Conservation (phyloP, 176 grass and related monocot species). For the Alopecurus myosuroides region DNA sequence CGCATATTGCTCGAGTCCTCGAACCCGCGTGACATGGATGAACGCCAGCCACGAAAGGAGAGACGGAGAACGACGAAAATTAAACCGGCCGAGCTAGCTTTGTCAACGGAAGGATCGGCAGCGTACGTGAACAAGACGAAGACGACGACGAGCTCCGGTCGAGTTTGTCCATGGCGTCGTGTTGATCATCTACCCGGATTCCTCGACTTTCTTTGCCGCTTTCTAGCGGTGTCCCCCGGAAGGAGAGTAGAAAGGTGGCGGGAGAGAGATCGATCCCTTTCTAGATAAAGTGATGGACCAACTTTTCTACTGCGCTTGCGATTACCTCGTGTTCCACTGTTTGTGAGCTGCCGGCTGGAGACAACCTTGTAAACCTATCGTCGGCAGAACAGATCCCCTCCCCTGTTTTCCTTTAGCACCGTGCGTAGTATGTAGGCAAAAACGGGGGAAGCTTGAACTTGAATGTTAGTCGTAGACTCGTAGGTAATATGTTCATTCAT, state of each 20-base stretch:
- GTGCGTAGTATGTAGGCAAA: background rate
- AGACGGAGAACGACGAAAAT: background rate
- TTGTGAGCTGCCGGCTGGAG: background rate
- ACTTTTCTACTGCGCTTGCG: background rate
- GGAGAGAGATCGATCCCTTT: background rate
- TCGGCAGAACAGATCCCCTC: too few relatives aligned
- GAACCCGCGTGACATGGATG: background rate
- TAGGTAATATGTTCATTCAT: too few relatives aligned
- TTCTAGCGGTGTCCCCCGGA: slow-evolving; percentile 23
- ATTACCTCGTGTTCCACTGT: background rate
- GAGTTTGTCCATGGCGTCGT: background rate
- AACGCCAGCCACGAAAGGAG: background rate
- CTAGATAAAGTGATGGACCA: background rate
- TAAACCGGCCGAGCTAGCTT: background rate
- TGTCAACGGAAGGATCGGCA: slow-evolving; percentile 19
- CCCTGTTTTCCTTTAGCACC: slow-evolving; percentile 8
- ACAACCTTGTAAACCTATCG: background rate
- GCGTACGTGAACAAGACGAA: background rate
- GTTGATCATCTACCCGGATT: slow-evolving; percentile 5
- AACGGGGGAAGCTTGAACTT: too few relatives aligned
- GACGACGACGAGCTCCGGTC: background rate
- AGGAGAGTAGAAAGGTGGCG: slow-evolving; percentile 12
- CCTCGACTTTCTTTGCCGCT: background rate
- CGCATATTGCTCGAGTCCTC: background rate
- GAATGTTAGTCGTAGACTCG: too few relatives aligned